Conservation (phyloP, 202 grass and related monocot genomes). For the Alloteropsis angusta region DNA sequence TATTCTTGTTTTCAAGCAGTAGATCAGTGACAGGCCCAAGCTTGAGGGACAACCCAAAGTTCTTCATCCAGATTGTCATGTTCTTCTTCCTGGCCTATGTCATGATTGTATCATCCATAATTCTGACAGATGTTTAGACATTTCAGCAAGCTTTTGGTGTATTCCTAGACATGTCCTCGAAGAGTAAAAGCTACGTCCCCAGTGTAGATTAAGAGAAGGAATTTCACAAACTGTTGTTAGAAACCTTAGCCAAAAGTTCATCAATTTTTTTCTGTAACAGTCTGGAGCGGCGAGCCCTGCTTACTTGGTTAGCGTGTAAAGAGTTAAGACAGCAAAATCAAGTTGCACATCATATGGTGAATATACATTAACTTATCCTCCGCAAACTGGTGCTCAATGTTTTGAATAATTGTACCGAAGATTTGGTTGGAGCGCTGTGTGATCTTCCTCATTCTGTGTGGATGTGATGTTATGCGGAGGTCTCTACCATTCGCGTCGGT, state of each 20-base stretch:
- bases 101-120: constrained; percentile 97
- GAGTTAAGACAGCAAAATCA: constrained; percentile 3
- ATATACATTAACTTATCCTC: background rate
- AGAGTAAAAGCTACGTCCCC: constrained; percentile 15
- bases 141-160: constrained; percentile 4
- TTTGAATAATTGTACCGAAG: background rate
- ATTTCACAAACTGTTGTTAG: constrained; percentile 18
- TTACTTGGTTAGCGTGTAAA: constrained; percentile 21
- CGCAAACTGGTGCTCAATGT: background rate
- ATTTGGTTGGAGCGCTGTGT: background rate
- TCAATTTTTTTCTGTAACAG: constrained; percentile 16
- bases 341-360: constrained; percentile 18
- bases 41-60: constrained; percentile 92
- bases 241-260: constrained; percentile 18
- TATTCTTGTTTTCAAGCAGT: constrained; percentile 31
- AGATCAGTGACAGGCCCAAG: constrained; percentile 68
- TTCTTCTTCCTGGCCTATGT: constrained; percentile 95
- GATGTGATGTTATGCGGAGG: background rate
- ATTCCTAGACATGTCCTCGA: constrained; percentile 12
- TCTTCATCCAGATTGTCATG: constrained; percentile 86
- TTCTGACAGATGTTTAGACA: constrained; percentile 85
- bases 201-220: constrained; percentile 35
- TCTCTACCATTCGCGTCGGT: background rate
- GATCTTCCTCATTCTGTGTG: background rate
- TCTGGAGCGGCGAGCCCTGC: background rate